Conservation (phyloP, 2,329 filamentous ascomycete genomes). For the Penicillium freii region DNA sequence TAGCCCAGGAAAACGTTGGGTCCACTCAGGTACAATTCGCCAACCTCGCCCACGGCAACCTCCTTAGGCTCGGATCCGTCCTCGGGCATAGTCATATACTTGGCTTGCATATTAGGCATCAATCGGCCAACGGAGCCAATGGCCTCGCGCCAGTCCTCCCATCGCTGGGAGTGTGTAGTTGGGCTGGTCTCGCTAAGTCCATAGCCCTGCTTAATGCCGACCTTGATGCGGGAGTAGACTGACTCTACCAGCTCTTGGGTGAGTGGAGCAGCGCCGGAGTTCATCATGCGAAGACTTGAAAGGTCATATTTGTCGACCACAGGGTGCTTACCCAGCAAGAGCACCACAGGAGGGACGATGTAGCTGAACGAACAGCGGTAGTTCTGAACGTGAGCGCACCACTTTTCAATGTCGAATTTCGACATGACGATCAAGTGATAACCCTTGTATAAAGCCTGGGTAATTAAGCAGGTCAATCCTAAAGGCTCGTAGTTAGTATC, state of each 20-base stretch:
- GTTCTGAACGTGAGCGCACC: conserved; percentile 73
- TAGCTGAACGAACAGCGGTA: conserved; percentile 74
- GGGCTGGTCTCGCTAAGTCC: conserved; percentile 85
- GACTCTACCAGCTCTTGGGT: conserved; percentile 75
- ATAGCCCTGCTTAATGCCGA: conserved; percentile 89
- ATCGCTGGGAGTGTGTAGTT: conserved; percentile 69
- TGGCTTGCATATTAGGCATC: conserved; percentile 75
- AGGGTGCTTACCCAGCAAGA: conserved; percentile 77
- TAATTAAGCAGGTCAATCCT: conserved; percentile 70
- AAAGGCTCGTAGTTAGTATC: conserved; percentile 9
- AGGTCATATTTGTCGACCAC: conserved; percentile 78
- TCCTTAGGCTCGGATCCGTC: conserved; percentile 51
- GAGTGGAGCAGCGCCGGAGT: conserved; percentile 81
- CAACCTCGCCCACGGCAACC: conserved; percentile 60
- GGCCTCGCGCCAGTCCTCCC: conserved; percentile 71
- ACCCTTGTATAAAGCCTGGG: conserved; percentile 65
- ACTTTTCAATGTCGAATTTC: conserved; percentile 77
- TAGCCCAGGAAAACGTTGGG: conserved; percentile 65
- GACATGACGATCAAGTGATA: conserved; percentile 68
- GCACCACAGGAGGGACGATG: conserved; percentile 78
- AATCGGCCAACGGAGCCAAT: conserved; percentile 78
- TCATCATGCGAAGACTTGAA: conserved; percentile 74
- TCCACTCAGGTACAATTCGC: conserved; percentile 67
- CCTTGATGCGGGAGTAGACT: conserved; percentile 69
- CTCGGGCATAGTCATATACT: conserved; percentile 65